Base-by-base conservation (phyloP, 2,329 filamentous ascomycete genomes). In the Monosporascus sp. region DNA sequence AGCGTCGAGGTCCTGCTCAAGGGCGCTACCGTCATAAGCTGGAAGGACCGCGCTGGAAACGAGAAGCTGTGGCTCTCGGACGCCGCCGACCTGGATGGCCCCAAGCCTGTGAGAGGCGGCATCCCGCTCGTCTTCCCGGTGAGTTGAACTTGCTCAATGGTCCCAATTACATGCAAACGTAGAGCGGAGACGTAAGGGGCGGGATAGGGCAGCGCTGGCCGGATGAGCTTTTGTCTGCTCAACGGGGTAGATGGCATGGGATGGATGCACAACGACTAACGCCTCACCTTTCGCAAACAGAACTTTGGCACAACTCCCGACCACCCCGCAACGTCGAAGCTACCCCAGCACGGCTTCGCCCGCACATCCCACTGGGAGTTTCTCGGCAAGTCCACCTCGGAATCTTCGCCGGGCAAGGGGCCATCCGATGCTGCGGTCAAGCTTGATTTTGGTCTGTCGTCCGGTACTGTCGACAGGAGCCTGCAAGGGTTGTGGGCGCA, bases 261-360 rank as follows among this genome's bases (percentile, higher is more conserved):
- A 43, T 6, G 14, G 24, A 18, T 8, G 22, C 17, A 7, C 24
- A 25, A 9, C 15, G 17, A 36, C 31, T 49, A 36, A 49, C 8
- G 20, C 48, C 46, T 60, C 3, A 15, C 46, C 15, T 2, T 3
- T 18, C 8, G 6, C 36, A 2, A 35, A 6, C 49, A 91, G 90
- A 85, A 92, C 68, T 99, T 99, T 68, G 94, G 94, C 31, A 88
- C 87, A 41, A 83, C 88, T 14, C 86, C 89, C 50, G 79, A 86
- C 60, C 86, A 92, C 70, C 83, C 87, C 60, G 80, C 88, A n/a
- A 94, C 90, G 27, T 83, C 83, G 50, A 76, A 82, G 60, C 87
- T 99, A 25, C 87, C 92, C 3, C 92, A 97, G 74, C 94, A 97
- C 75, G 94, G 94, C 61, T 96, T 99, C 72, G 94, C 93, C 39